Percentiles rank a stretch among this genome's conserved stretches.
Conservation (phyloP, 495 filamentous ascomycete genomes). For the Annulohypoxylon bovei region DNA sequence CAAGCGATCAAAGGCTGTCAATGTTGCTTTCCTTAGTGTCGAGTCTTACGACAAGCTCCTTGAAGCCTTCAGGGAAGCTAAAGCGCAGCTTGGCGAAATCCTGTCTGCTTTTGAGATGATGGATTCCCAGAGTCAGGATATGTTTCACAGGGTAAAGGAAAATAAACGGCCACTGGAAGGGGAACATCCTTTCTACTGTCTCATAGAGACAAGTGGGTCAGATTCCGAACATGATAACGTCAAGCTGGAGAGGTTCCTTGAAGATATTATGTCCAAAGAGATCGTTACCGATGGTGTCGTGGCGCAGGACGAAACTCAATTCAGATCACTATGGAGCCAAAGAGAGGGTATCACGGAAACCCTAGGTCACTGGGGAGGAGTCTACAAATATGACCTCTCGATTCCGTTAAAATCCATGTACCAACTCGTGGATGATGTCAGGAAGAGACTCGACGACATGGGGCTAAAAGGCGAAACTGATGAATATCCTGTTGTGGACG, state of each 20-base stretch:
- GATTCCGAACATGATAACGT: conserved; percentile 91
- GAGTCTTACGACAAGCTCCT: conserved; percentile 88
- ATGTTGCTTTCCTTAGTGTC: conserved; percentile 90
- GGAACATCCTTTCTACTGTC: conserved; percentile 91
- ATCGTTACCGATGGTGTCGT: conserved; percentile 88
- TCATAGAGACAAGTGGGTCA: conserved; percentile 94
- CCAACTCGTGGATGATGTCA: conserved; percentile 83
- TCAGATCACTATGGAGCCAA: conserved; percentile 86
- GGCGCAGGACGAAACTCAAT: conserved; percentile 91
- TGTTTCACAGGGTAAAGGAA: conserved; percentile 77
- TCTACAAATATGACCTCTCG: conserved; percentile 98
- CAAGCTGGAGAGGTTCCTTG: conserved; percentile 87
- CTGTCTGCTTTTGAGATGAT: conserved; percentile 97
- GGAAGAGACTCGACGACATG: conserved; percentile 71
- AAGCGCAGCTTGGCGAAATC: conserved; percentile 89
- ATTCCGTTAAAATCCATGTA: conserved; percentile 92
- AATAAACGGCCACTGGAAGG: conserved; percentile 83
- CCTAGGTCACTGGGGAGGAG: conserved; percentile 89
- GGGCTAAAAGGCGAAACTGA: conserved; percentile 83
- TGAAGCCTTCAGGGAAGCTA: conserved; percentile 83
- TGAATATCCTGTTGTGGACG: conserved; percentile 81
- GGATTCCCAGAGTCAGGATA: conserved; percentile 80
- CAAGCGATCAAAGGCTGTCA: conserved; percentile 81
- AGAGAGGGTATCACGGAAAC: conserved; percentile 92
- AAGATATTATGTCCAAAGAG: conserved; percentile 84